phyloP scores from a whole-genome alignment of 371 early-diverging fungal genomes.

The Mortierella sp. region DNA sequence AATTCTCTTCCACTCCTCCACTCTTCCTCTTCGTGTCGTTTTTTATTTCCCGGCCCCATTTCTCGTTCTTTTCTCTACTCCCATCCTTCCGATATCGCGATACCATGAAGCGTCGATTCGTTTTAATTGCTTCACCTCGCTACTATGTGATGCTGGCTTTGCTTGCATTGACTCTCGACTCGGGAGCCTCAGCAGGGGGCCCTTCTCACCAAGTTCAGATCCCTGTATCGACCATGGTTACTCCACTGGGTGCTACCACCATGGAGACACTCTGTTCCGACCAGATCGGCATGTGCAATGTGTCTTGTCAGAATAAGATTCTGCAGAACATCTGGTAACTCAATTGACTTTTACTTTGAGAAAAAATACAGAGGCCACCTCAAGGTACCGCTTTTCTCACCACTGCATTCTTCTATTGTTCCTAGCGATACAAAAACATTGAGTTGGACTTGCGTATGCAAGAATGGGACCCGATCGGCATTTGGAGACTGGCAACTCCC shows the following conservation, averaged over 20 bases:
- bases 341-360: background rate
- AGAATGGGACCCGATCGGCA: background rate
- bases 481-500: constrained; percentile 37
- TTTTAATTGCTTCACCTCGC: too few species aligned
- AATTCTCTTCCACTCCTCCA: background rate
- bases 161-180: background rate
- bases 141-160: background rate
- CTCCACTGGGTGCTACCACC: background rate
- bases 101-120: background rate
- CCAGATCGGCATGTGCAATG: constrained; percentile 36
- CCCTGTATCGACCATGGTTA: background rate
- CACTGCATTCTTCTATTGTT: background rate
- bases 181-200: background rate
- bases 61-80: background rate
- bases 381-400: background rate
- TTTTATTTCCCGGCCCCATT: background rate
- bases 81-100: background rate
- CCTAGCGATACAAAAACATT: constrained; percentile 22
- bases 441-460: constrained; percentile 19
- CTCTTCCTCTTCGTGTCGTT: background rate
- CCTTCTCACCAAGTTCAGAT: background rate
- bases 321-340: constrained; percentile 20
- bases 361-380: background rate
- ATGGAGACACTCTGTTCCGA: constrained; percentile 23
- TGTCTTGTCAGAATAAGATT: constrained; percentile 30